Evolutionary conservation across 139 green algal species (phyloP).

Genomic region (Trebouxia sp.): DNA sequence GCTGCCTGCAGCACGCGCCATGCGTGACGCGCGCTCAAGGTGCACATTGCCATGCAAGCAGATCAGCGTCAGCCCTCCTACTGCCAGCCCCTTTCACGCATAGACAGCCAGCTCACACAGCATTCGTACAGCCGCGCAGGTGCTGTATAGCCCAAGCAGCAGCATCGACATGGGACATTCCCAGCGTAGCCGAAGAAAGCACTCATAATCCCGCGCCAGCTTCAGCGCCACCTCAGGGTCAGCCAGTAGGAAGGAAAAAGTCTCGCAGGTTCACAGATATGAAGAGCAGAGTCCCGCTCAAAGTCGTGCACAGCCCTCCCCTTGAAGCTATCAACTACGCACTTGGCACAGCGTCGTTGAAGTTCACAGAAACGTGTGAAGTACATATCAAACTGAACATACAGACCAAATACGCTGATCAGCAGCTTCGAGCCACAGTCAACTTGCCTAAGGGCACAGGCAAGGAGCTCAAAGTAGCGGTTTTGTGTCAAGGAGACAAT

Average conservation of each 20-base stretch:
- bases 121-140: not conserved
- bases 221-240: not conserved
- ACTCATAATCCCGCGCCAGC: not conserved
- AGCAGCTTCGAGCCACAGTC: constrained; percentile 98
- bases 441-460: constrained; percentile 92
- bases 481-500: constrained; percentile 85
- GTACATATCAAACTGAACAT: constrained; percentile 90
- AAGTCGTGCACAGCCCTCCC: constrained; percentile 35
- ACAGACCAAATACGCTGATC: constrained; percentile 94
- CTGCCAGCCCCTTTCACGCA: not conserved
- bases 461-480: constrained; percentile 92
- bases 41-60: not conserved
- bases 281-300: constrained; percentile 45
- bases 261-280: constrained; percentile 58
- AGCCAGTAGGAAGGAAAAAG: constrained; percentile 1
- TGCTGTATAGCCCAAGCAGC: not conserved
- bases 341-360: constrained; percentile 76
- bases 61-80: not conserved
- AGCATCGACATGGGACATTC: constrained; percentile 13
- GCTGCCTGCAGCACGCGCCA: too few species aligned
- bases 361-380: constrained; percentile 98
- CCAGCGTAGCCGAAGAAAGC: not conserved
- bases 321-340: constrained; percentile 71
- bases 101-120: not conserved
- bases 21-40: too few species aligned